Conservation (phyloP, 495 filamentous ascomycete species). For the Recurvomyces mirabilis region DNA sequence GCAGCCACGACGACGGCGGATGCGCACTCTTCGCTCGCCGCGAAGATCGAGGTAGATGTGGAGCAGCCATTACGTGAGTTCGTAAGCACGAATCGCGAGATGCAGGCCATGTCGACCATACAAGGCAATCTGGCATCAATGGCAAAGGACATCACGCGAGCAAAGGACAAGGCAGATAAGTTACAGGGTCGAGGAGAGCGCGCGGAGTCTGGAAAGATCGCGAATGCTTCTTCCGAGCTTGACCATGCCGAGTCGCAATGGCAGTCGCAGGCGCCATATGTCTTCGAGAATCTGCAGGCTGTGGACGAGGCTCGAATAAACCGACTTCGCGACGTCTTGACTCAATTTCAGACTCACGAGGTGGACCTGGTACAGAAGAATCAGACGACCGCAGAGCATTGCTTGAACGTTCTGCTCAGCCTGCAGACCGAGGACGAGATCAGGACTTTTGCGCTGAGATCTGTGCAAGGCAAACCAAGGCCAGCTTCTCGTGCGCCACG, state of each 20-base stretch:
- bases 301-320: constrained; percentile 83
- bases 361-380: constrained; percentile 74
- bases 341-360: constrained; percentile 87
- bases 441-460: constrained; percentile 61
- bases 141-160: constrained; percentile 73
- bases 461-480: constrained; percentile 25
- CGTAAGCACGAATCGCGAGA: constrained; percentile 60
- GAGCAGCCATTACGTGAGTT: constrained; percentile 74
- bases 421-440: constrained; percentile 84
- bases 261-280: constrained; percentile 90
- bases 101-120: constrained; percentile 73
- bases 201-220: constrained; percentile 68
- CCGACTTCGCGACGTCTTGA: constrained; percentile 83
- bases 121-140: constrained; percentile 67
- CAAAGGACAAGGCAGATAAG: constrained; percentile 82
- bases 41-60: constrained; percentile 81
- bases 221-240: constrained; percentile 59
- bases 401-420: constrained; percentile 74
- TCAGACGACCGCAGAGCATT: constrained; percentile 65
- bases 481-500: constrained; percentile 21
- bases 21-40: constrained; percentile 72
- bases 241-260: constrained; percentile 74
- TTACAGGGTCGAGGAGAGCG: constrained; percentile 68
- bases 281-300: constrained; percentile 89
- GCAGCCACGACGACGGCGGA: constrained; percentile 69